Percentiles rank a stretch among this genome's conserved stretches.
These are phyloP conservation scores for Geosmithia flava DNA, from an alignment of 2,329 filamentous ascomycete genomes.

Conservation along the genomic window DNA sequence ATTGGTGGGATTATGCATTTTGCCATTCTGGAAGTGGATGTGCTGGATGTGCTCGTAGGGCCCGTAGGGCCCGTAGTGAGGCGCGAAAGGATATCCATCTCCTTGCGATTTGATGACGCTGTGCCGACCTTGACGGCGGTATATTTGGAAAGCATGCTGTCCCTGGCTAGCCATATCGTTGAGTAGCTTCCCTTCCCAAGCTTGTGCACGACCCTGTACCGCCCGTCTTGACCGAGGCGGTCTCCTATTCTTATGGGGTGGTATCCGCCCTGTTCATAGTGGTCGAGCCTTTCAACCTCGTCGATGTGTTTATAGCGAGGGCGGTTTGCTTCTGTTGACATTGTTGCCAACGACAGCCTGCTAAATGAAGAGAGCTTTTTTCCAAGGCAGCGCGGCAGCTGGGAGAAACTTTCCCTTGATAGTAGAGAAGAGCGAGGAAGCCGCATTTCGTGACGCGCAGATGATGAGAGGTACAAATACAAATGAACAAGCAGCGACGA, in stretches of 20 bases:
- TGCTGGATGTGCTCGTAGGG: too few relatives aligned
- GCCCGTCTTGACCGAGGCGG: conserved; percentile 9
- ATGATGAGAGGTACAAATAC: neutral
- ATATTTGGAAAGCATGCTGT: conserved; percentile 9
- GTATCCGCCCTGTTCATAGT: conserved; percentile 22
- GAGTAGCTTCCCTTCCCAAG: conserved; percentile 15
- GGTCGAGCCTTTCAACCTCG: conserved; percentile 9
- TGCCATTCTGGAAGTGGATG: too few relatives aligned
- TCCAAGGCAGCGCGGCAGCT: neutral
- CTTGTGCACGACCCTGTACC: conserved; percentile 14
- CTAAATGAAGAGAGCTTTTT: neutral
- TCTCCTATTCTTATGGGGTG: conserved; percentile 25
- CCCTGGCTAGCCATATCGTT: conserved; percentile 19
- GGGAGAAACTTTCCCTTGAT: neutral
- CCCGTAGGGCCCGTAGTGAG: too few relatives aligned
- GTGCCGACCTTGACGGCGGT: conserved; percentile 17
- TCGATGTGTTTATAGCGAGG: conserved; percentile 2
- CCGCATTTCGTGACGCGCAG: neutral
- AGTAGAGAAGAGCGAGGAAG: neutral
- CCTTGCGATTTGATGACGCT: neutral
- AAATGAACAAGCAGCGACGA: neutral
- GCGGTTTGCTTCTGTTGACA: neutral
- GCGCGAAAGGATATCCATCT: conserved; percentile 13
- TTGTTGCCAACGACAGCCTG: neutral
- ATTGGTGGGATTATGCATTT: neutral